Evolutionary conservation across 2,329 filamentous ascomycete genomes (phyloP), one percentile per base, ranked within the genome.

Genomic region (Aspergillus felis): DNA sequence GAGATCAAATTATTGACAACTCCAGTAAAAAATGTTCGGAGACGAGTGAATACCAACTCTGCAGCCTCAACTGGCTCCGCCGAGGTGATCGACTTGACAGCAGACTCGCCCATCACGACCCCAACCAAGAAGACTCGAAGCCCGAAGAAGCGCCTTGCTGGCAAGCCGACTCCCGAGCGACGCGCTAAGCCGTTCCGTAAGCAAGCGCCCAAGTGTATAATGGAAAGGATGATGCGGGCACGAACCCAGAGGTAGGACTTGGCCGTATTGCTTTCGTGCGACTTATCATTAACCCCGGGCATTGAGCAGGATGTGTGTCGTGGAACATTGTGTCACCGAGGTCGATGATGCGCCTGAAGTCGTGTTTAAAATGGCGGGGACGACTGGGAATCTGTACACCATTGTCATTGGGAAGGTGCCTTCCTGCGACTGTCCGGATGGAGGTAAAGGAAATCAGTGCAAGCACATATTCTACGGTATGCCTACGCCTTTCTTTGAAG

Each of bases 301-400:
- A 38, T 38, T 38, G 32, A 24, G 14, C 42, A 79, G 81, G 24
- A 83, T 87, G 77, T 84, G 82, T 55, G 78, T 87, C 7, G 74
- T 87, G 24, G 78, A 79, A 46, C 78, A 84, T 47, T 74, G 68
- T 52, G 72, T 80, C 9, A 66, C 69, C 41, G 77, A 75, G 4
- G 78, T 75, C 4, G 74, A 78, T 1, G 72, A 78, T 8, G 70
- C 69, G 2, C 81, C 79, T 0, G 71, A 74, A 55, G 82, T 87
- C 64, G 75, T 69, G 2, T 78, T 87, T 54, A 73, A 81, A 24
- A 79, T 88, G 51, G 83, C 84, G 32, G 86, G 86, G 20, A 78
- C 80, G 4, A 87, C 83, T 0, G 85, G 85, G 17, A 87, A 87
- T 62, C 71, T 87, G 20, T 87, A 88, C 70, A 81, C 76, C n/a